Base-by-base conservation (phyloP, 768 basidiomycete genomes). In the Chiua virens region DNA sequence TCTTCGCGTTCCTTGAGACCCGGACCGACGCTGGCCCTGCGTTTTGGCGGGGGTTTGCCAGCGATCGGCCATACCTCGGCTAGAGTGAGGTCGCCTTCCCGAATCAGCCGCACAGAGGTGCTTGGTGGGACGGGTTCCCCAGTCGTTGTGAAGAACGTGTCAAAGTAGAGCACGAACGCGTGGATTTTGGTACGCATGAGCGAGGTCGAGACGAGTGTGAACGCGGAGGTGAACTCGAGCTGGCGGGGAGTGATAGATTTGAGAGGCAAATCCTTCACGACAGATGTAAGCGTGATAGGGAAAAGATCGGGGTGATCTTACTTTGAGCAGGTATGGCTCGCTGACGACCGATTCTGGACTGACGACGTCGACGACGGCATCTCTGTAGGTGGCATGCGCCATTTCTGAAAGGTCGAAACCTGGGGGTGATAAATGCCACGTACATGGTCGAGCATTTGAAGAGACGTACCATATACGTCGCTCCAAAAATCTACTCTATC, bases 401-500 rank as follows among this genome's bases (percentile, higher is more conserved):
- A 98, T 98, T 5, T 78, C 77, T 14, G 86, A 83, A 60, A 98
- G 75, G 61, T 97, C 89, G 66, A 97, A 98, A 2, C 95, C 93
- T 94, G 43, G 18, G 9, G 25, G n/a, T 11, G 8, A 25, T 23
- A 15, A 7, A 35, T 36, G 43, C 17, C 28, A 10, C 3, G 18
- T n/a, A 30, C 3, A 17, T 8, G 27, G 41, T 44, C 22, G 30
- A 23, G 20, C 1, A 27, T 8, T 27, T 8, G 30, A 2, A 13
- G 5, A 38, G 13, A 65, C 79, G 18, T 58, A 92, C 93, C 94
- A 59, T 98, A 96, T 4, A 98, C 80, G 62, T 94, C 88, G 45
- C 80, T 74, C 96, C 96, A 98, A 68, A 93, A 98, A 2, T 78
- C 80, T 18, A 97, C 76, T 5, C 89, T 79, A n/a, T 96, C 91